A percentile compares a stretch with the other conserved stretches of the same genome.
These are phyloP conservation scores for Venturiaceae sp. DNA, from an alignment of 2,329 filamentous ascomycete species.

Conservation along the genomic window DNA sequence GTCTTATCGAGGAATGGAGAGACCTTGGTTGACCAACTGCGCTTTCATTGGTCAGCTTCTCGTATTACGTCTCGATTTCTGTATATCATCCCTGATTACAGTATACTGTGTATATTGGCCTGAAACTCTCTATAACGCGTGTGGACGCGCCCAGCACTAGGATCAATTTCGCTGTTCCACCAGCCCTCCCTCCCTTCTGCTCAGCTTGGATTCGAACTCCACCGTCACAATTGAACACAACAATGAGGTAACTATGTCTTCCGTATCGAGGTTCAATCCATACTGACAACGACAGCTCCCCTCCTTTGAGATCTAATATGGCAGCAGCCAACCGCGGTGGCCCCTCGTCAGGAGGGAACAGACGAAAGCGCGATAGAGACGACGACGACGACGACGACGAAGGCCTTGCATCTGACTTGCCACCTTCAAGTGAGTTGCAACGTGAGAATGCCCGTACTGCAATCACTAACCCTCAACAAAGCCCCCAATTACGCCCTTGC, in stretches of 20 bases:
- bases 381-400: slow-evolving; percentile 52
- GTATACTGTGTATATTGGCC: too few relatives aligned
- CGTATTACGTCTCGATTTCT: too few relatives aligned
- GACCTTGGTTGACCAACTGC: too few relatives aligned
- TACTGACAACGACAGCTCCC: slow-evolving; percentile 24
- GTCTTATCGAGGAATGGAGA: too few relatives aligned
- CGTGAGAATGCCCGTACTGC: too few relatives aligned
- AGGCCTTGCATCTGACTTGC: slow-evolving; percentile 45
- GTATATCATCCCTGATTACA: too few relatives aligned
- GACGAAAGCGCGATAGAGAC: slow-evolving; percentile 56
- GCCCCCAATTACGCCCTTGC: too few relatives aligned
- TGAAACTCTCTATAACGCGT: too few relatives aligned
- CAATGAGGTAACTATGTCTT: slow-evolving; percentile 1
- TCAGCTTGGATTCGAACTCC: not conserved
- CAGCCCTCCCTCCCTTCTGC: not conserved
- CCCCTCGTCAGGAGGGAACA: slow-evolving; percentile 30
- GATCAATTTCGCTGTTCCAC: too few relatives aligned
- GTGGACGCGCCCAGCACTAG: too few relatives aligned
- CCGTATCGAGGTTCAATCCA: not conserved
- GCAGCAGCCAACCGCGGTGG: slow-evolving; percentile 73
- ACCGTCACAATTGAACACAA: not conserved
- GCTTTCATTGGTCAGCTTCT: too few relatives aligned
- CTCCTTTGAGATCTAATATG: slow-evolving; percentile 71
- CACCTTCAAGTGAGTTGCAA: slow-evolving; percentile 49
- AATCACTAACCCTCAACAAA: too few relatives aligned